These are phyloP conservation scores for Globisporangium recalcitrans DNA, from an alignment of 352 stramenopile species.

Conservation along the genomic window DNA sequence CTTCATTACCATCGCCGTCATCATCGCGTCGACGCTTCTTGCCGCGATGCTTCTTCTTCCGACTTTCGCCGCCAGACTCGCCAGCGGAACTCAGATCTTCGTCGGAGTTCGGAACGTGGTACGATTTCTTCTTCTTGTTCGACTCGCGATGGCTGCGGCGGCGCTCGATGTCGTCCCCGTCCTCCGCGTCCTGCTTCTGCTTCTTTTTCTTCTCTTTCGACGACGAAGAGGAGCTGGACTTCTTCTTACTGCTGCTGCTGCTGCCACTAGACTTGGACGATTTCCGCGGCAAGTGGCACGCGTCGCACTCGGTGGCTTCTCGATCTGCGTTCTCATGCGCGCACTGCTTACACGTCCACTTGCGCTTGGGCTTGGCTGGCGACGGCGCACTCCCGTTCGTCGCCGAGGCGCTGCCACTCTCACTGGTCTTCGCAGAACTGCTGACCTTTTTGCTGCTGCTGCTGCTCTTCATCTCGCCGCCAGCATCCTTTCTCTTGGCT, in stretches of 20 bases:
- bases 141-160: slow-evolving; percentile 54
- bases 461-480: slow-evolving; percentile 17
- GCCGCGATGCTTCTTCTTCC: slow-evolving; percentile 7
- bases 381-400: background rate
- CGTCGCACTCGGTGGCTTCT: slow-evolving; percentile 33
- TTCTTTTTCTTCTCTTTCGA: slow-evolving; percentile 18
- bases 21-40: slow-evolving; percentile 28
- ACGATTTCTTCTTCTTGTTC: slow-evolving; percentile 73
- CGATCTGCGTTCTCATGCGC: slow-evolving; percentile 39
- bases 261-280: slow-evolving; percentile 7
- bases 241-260: slow-evolving; percentile 16
- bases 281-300: slow-evolving; percentile 31
- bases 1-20: slow-evolving; percentile 17
- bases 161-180: slow-evolving; percentile 29
- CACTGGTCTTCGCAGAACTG: background rate
- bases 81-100: slow-evolving; percentile 54
- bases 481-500: slow-evolving; percentile 2
- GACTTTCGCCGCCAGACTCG: slow-evolving; percentile 28
- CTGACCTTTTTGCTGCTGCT: background rate
- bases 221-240: slow-evolving; percentile 9
- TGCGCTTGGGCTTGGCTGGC: slow-evolving; percentile 12
- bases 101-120: slow-evolving; percentile 77
- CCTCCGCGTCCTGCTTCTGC: slow-evolving; percentile 12
- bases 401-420: background rate
- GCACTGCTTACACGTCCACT: slow-evolving; percentile 50